These are phyloP conservation scores for Hyphopichia burtonii DNA, from an alignment of 1,139 yeast genomes.

Conservation along the genomic window DNA sequence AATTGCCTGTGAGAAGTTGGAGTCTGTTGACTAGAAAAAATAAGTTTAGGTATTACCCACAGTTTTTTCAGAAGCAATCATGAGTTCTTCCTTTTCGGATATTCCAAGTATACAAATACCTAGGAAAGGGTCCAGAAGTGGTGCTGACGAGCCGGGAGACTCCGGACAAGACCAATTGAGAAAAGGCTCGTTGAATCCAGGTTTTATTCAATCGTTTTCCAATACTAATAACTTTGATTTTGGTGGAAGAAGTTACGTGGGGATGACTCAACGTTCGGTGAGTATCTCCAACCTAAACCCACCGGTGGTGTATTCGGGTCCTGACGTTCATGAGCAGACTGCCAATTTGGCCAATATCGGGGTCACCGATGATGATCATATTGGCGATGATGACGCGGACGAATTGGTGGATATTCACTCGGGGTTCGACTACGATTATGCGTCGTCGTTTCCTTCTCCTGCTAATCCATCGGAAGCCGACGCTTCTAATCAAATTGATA, in stretches of 20 bases:
- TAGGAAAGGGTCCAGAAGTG: too few relatives aligned
- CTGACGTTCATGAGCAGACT: conserved; percentile 60
- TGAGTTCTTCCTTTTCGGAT: too few relatives aligned
- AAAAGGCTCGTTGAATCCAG: neutral
- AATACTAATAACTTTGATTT: conserved; percentile 32
- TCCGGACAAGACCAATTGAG: neutral
- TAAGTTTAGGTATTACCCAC: neutral
- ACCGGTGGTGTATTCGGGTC: conserved; percentile 46
- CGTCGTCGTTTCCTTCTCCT: conserved; percentile 25
- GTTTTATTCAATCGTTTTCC: neutral
- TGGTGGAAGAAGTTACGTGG: conserved; percentile 47
- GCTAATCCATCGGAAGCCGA: conserved; percentile 10
- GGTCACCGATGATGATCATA: conserved; percentile 44
- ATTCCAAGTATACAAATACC: too few relatives aligned
- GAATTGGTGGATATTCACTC: too few relatives aligned
- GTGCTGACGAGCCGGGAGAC: too few relatives aligned
- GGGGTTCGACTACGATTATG: conserved; percentile 13
- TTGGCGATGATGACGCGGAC: conserved; percentile 2
- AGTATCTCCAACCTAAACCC: conserved; percentile 19
- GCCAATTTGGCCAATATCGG: conserved; percentile 63
- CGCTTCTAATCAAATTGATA: neutral
- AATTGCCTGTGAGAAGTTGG: too few relatives aligned
- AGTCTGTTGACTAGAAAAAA: neutral
- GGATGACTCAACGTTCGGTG: conserved; percentile 23
- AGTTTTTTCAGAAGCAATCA: too few relatives aligned